Base-by-base conservation (phyloP, 2,329 filamentous ascomycete genomes). In the Cladosporium sp. region DNA sequence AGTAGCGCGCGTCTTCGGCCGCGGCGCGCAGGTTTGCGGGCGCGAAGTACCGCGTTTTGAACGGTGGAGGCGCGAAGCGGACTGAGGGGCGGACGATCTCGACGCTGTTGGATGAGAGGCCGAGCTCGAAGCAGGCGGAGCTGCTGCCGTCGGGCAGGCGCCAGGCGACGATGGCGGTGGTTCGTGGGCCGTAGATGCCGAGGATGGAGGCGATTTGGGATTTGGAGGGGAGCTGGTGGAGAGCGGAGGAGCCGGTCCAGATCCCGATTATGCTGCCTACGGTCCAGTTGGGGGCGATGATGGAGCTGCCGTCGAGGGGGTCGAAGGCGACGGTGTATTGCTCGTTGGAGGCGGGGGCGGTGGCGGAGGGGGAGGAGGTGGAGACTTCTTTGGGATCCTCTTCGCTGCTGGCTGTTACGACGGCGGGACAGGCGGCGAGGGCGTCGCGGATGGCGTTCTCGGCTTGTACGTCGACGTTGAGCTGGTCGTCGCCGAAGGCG, bases 261-360 rank as follows among this genome's bases (percentile, higher is more conserved):
- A 85, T 66, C 7, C 81, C 81, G 13, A 83, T 67, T 53, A 85
- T 84, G 43, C 79, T 83, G 63, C 79, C 67, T 7, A 69, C 67
- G 2, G 64, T 64, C 67, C 67, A 69, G 53, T 69, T 69, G 10
- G 67, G 63, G 2, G 64, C 63, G 45, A 69, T 69, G 55, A 85
- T 84, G 43, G 80, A 83, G 64, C 77, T 81, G 9, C 82, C 82
- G 58, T 85, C 82, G 0, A 85, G 74, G 0, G 82, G 82, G 58
- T 85, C 82, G 58, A 84, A 85, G 0, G 80, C 81, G 8, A 83
- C 66, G 0, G 80, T 77, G 66, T 84, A 84, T 28, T 68, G 61
- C 58, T 82, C 77, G 4, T 59, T 49, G 1, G 58, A 35, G 37
- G 60, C 46, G 52, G 62, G 55, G 35, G 56, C 38, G 49, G 68